A percentile compares a stretch with the other conserved stretches of the same genome.
phyloP scores from a whole-genome alignment of 805 yeast genomes.

The Starmerella bombicola region DNA sequence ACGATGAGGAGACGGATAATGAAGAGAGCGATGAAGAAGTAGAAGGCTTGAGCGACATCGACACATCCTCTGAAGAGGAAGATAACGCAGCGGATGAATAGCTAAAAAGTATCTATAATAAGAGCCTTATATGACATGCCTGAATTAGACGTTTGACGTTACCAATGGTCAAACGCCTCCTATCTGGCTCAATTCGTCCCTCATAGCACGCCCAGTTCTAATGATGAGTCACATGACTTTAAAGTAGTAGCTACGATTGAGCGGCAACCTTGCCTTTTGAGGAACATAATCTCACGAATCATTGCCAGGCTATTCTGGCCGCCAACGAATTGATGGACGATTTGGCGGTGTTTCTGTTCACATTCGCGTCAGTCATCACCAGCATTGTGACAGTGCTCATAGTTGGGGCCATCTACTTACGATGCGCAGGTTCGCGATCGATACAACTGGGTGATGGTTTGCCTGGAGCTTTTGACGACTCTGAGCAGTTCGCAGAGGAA shows the following conservation, averaged over 20 bases:
- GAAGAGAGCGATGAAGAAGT: slow-evolving; percentile 33
- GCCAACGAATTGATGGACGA: no score
- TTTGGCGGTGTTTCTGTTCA: slow-evolving; percentile 8
- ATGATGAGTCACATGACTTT: no score
- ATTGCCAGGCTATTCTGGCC: no score
- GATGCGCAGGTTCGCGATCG: slow-evolving; percentile 21
- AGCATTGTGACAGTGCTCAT: slow-evolving; percentile 10
- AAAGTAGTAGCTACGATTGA: no score
- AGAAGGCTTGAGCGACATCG: slow-evolving; percentile 39
- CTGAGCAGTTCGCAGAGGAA: slow-evolving; percentile 46
- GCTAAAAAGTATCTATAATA: no score
- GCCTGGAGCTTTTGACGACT: slow-evolving; percentile 55
- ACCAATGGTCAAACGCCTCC: no score
- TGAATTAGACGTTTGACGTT: no score
- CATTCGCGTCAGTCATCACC: slow-evolving; percentile 9
- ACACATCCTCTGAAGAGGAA: slow-evolving; percentile 55
- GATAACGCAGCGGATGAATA: slow-evolving; percentile 27
- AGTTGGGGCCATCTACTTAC: slow-evolving; percentile 8
- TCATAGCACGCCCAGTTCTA: no score
- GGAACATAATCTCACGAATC: no score
- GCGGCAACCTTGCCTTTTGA: no score
- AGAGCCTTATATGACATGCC: no score
- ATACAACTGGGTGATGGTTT: slow-evolving; percentile 32
- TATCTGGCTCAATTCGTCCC: no score
- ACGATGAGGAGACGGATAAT: slow-evolving; percentile 26